Base-by-base conservation (phyloP, 2,329 filamentous ascomycete genomes). In the Fusarium sp. region DNA sequence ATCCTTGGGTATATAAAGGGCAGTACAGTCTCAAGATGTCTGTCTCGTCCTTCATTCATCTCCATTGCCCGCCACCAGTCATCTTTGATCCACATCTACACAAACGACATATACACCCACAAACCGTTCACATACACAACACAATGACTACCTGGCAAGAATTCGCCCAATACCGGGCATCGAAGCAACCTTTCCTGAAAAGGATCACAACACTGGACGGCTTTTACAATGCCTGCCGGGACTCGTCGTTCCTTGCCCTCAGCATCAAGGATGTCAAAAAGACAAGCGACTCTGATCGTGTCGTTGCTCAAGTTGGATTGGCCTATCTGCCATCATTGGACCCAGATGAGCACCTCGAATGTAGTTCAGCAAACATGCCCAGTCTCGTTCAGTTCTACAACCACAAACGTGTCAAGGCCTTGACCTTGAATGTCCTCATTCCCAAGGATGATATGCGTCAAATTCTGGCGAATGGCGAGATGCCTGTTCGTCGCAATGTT, bases 231-330 rank as follows among this genome's bases (percentile, higher is more conserved):
- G 31, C 31, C 14, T 34, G 31, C 7, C 16, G 14, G 0, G 8
- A 34, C 34, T 37, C 34, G 2, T 6, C 34, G 0, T 37, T 37
- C 34, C 34, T 37, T 6, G 34, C 34, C 34, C 10, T 37, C 11
- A 9, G 34, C 16, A 37, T 37, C 18, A n/a, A 37, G 16, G 9
- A 37, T 10, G 9, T 34, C 4, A 34, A 16, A 8, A 34, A 34
- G 31, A 21, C 19, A 8, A 42, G n/a, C 19, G 39, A 42, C 4
- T 13, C 39, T 3, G 66, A 64, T 26, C 69, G 60, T 12, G 21
- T 70, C 18, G 63, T 72, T 34, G 52, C 64, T 23, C 69, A 72
- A 31, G 69, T 72, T n/a, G 63, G 60, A 7, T 21, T 72, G 2
- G 63, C 67, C 12, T 68, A 65, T 52, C 28, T 58, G 4, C 31